phyloP scores from a whole-genome alignment of 164 flowering plant species.

The Berberis thunbergii region DNA sequence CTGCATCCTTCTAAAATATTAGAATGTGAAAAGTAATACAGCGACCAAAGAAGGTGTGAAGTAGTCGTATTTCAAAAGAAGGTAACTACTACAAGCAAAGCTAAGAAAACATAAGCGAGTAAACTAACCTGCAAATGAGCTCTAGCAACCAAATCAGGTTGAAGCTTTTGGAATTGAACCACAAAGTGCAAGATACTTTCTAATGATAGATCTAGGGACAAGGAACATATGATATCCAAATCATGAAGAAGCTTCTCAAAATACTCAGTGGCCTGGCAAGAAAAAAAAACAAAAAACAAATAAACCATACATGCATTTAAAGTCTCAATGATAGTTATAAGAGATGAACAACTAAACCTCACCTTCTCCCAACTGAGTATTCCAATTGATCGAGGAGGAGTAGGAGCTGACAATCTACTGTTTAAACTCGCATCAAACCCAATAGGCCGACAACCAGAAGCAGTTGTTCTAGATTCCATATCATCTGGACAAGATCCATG shows the following conservation, averaged over 20 bases:
- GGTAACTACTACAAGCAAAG: not conserved
- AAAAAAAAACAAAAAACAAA: slow-evolving; percentile 7
- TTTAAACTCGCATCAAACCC: slow-evolving; percentile 89
- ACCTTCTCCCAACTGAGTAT: slow-evolving; percentile 83
- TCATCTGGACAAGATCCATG: slow-evolving; percentile 25
- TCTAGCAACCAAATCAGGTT: slow-evolving; percentile 96
- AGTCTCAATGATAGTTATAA: too few relatives aligned
- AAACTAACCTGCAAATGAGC: slow-evolving; percentile 79
- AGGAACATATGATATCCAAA: slow-evolving; percentile 66
- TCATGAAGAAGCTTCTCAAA: slow-evolving; percentile 84
- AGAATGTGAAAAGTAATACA: not conserved
- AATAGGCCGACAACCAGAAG: slow-evolving; percentile 79
- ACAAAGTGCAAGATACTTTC: slow-evolving; percentile 66
- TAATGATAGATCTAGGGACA: slow-evolving; percentile 47
- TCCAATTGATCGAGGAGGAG: slow-evolving; percentile 85
- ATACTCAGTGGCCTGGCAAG: slow-evolving; percentile 70
- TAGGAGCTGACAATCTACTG: slow-evolving; percentile 77
- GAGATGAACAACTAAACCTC: slow-evolving; percentile 4
- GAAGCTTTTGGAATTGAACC: slow-evolving; percentile 70
- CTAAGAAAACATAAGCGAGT: not conserved
- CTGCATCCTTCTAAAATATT: too few relatives aligned
- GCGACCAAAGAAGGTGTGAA: not conserved
- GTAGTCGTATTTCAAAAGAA: not conserved
- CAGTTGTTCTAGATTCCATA: slow-evolving; percentile 60
- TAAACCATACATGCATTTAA: not conserved